Evolutionary conservation across 495 filamentous ascomycete species (phyloP).

Genomic region (Lepidopterella palustris): DNA sequence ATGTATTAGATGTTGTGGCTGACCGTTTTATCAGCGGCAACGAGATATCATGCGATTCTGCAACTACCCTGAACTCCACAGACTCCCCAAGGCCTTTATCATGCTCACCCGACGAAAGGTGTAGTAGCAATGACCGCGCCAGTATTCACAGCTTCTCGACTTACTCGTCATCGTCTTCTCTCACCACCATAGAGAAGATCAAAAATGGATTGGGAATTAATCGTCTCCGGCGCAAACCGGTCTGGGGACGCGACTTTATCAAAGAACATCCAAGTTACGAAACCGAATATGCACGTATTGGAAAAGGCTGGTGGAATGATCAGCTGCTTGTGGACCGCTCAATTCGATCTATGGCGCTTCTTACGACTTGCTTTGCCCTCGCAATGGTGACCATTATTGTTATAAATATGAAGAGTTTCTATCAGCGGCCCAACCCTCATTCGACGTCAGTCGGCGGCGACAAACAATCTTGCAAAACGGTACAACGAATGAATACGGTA

Average conservation of each 20-base stretch:
- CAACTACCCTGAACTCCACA: conserved; percentile 5
- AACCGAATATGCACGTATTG: conserved; percentile 16
- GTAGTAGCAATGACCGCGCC: not conserved
- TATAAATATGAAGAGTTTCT: conserved; percentile 6
- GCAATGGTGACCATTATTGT: conserved; percentile 17
- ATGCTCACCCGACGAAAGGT: not conserved
- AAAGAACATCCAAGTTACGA: conserved; percentile 9
- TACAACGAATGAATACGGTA: conserved; percentile 15
- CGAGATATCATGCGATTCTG: not conserved
- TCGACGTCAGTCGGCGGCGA: conserved; percentile 14
- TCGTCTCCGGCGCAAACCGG: conserved; percentile 15
- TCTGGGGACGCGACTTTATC: conserved; percentile 4
- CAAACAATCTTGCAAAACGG: conserved; percentile 11
- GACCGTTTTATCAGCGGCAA: not conserved
- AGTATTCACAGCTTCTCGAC: conserved; percentile 11
- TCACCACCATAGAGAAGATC: conserved; percentile 6
- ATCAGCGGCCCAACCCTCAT: conserved; percentile 3
- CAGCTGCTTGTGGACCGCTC: conserved; percentile 20
- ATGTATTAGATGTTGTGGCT: not conserved
- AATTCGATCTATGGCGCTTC: conserved; percentile 15
- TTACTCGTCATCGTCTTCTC: conserved; percentile 10
- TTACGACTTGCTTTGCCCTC: conserved; percentile 16
- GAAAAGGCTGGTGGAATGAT: conserved; percentile 23
- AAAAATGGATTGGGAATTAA: conserved; percentile 9
- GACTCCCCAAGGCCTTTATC: not conserved